These are phyloP conservation scores for Penicillium coprophilum DNA, from an alignment of 495 filamentous ascomycete genomes.

Conservation along the genomic window DNA sequence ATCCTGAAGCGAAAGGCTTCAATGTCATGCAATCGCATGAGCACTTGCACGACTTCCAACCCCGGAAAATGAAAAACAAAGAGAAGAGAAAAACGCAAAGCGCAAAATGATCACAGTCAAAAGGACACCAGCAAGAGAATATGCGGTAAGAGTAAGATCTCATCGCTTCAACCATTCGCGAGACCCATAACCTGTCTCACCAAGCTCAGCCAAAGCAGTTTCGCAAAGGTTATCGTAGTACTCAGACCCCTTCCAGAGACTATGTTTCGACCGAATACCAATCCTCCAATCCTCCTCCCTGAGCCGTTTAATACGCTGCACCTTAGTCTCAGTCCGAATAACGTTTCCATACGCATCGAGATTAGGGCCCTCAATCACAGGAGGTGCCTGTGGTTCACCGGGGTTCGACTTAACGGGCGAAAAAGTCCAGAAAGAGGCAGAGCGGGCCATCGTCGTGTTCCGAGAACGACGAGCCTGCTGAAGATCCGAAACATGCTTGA, in stretches of 20 bases:
- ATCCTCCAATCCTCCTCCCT: constrained; percentile 37
- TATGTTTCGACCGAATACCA: constrained; percentile 30
- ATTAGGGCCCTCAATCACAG: constrained; percentile 2
- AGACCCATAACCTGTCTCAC: not conserved
- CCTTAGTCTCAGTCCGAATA: constrained; percentile 30
- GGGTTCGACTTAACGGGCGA: constrained; percentile 22
- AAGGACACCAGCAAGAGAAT: not conserved
- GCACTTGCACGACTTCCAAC: not conserved
- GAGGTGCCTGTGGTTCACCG: not conserved
- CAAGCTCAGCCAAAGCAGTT: constrained; percentile 35
- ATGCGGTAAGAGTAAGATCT: not conserved
- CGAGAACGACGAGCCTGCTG: constrained; percentile 29
- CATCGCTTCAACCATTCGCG: not conserved
- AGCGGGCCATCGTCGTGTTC: constrained; percentile 19
- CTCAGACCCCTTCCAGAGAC: constrained; percentile 39
- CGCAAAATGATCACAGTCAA: not conserved
- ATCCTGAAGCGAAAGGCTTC: not conserved
- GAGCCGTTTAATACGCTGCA: constrained; percentile 37
- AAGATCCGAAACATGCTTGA: constrained; percentile 26
- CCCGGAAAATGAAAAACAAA: not conserved
- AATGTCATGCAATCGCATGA: not conserved
- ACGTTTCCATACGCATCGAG: constrained; percentile 25
- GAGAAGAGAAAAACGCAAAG: no score
- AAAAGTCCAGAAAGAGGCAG: constrained; percentile 46
- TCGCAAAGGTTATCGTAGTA: constrained; percentile 40